Evolutionary conservation across 176 grass and related monocot species (phyloP).

Genomic region (Oryza glumipatula): DNA sequence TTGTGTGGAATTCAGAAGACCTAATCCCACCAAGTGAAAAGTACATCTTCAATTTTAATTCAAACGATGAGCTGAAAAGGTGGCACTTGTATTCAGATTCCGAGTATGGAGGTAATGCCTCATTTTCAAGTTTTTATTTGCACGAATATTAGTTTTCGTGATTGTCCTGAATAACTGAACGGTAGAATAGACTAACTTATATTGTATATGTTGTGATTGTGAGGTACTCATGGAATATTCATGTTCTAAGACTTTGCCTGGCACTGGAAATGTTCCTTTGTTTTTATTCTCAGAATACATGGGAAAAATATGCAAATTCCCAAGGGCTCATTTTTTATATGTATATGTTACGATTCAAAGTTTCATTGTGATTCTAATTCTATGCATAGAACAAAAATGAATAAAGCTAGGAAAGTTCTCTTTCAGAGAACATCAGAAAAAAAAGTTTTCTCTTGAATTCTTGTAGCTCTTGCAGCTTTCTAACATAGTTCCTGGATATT

Average conservation of each 20-base stretch:
- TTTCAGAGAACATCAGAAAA: neutral
- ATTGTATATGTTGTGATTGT: neutral
- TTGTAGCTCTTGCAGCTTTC: too few species aligned
- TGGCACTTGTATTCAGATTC: slow-evolving; percentile 97
- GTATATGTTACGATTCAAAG: neutral
- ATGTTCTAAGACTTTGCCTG: neutral
- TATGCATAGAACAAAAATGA: neutral
- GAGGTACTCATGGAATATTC: neutral
- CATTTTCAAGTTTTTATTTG: neutral
- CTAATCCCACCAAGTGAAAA: slow-evolving; percentile 81
- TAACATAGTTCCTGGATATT: too few species aligned
- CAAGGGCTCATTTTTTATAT: neutral
- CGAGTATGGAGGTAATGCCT: slow-evolving; percentile 77
- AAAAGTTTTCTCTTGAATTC: too few species aligned
- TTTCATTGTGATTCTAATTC: neutral
- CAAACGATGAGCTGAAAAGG: slow-evolving; percentile 83
- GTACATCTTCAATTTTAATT: slow-evolving; percentile 79
- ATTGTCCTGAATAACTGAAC: slow-evolving; percentile 13
- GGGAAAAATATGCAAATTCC: neutral
- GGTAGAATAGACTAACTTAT: neutral
- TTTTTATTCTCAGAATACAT: slow-evolving; percentile 18
- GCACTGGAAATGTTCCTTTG: neutral
- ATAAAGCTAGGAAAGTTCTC: neutral
- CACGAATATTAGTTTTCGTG: neutral
- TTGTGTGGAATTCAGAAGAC: slow-evolving; percentile 80